These are phyloP conservation scores for Colletotrichum neosansevieriae DNA, from an alignment of 2,329 filamentous ascomycete species.

Conservation along the genomic window DNA sequence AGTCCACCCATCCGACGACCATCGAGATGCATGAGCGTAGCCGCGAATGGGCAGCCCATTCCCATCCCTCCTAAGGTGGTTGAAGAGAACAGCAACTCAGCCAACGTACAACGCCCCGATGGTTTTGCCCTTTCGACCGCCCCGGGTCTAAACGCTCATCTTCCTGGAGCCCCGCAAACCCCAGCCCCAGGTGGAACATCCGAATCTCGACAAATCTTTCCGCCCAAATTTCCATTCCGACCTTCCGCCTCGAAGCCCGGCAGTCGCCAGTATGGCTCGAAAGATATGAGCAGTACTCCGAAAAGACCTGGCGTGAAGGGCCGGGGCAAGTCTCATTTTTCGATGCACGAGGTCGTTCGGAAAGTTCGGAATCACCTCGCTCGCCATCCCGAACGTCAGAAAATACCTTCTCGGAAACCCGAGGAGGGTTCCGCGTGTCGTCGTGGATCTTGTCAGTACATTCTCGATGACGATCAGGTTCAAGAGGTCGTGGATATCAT, in stretches of 20 bases:
- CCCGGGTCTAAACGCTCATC: too few species aligned
- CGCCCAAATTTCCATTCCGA: too few species aligned
- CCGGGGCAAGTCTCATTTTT: background rate
- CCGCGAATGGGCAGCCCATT: background rate
- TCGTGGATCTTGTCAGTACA: constrained; percentile 15
- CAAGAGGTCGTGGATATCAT: constrained; percentile 32
- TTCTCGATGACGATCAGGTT: constrained; percentile 20
- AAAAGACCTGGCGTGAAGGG: background rate
- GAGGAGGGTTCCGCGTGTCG: background rate
- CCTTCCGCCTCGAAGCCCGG: too few species aligned
- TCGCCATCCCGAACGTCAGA: background rate
- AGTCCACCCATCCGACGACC: constrained; percentile 11
- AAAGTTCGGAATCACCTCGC: constrained; percentile 17
- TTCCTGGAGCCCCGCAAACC: too few species aligned
- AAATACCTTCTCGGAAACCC: background rate
- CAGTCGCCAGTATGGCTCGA: background rate
- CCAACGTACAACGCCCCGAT: too few species aligned
- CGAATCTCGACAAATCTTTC: too few species aligned
- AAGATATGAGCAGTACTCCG: background rate
- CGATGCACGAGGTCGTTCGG: constrained; percentile 15
- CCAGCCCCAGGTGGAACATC: too few species aligned
- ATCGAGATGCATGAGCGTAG: constrained; percentile 30
- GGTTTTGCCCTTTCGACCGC: too few species aligned
- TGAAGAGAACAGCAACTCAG: background rate
- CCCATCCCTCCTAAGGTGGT: background rate